Evolutionary conservation across 805 yeast species (phyloP).

Genomic region (Suhomyces vadensis): DNA sequence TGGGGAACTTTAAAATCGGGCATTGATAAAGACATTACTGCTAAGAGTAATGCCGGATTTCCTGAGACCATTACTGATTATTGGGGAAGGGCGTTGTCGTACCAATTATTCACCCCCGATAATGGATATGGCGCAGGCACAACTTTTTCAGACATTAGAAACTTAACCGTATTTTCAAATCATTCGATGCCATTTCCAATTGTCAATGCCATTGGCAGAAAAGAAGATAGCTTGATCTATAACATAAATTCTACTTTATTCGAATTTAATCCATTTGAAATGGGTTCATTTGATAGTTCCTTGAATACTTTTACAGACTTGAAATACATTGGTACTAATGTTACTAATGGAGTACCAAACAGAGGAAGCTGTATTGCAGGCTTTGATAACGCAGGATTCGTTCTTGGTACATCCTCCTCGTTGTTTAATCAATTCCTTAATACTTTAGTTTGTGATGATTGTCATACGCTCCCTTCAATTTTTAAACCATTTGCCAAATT

Average conservation of each 20-base stretch:
- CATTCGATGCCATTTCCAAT: slow-evolving; percentile 46
- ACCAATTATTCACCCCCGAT: slow-evolving; percentile 53
- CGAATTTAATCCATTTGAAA: slow-evolving; percentile 44
- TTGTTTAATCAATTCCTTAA: slow-evolving; percentile 38
- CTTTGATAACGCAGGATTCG: slow-evolving; percentile 41
- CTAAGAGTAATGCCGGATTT: slow-evolving; percentile 58
- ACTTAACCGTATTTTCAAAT: slow-evolving; percentile 25
- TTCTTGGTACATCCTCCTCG: slow-evolving; percentile 42
- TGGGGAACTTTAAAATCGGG: slow-evolving; percentile 36
- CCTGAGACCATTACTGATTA: slow-evolving; percentile 68
- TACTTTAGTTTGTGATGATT: slow-evolving; percentile 36
- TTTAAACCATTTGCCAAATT: slow-evolving; percentile 27
- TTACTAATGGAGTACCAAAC: slow-evolving; percentile 31
- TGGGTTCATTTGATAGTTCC: slow-evolving; percentile 44
- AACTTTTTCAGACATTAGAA: slow-evolving; percentile 37
- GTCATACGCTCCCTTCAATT: slow-evolving; percentile 24
- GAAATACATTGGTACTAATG: slow-evolving; percentile 37
- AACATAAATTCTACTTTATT: slow-evolving; percentile 39
- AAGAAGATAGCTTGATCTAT: slow-evolving; percentile 31
- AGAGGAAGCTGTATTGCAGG: slow-evolving; percentile 30
- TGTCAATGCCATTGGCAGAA: slow-evolving; percentile 36
- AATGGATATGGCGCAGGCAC: slow-evolving; percentile 24
- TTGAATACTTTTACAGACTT: slow-evolving; percentile 40
- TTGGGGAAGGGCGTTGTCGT: slow-evolving; percentile 77
- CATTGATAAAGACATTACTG: slow-evolving; percentile 52